These are phyloP conservation scores for Guillardia theta DNA, from an alignment of 78 protist genomes.

Conservation along the genomic window DNA sequence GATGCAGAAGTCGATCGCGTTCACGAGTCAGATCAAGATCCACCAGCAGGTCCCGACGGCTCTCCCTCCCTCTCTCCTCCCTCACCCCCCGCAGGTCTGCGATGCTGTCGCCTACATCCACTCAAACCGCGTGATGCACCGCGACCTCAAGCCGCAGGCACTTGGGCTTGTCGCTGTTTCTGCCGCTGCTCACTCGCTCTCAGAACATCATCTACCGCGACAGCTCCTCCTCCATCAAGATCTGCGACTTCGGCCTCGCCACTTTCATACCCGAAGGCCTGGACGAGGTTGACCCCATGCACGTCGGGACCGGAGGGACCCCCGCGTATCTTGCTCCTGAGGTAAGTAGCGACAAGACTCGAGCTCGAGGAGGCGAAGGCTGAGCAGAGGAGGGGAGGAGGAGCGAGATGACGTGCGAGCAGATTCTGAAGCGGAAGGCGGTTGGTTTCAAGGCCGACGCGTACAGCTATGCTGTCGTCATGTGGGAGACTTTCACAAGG, in stretches of 20 bases:
- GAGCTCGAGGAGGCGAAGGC: too few species aligned
- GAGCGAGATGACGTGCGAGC: too few species aligned
- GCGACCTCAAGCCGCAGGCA: constrained; percentile 38
- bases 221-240: neutral
- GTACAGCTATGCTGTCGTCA: neutral
- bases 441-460: neutral
- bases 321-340: neutral
- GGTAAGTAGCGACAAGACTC: neutral
- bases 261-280: neutral
- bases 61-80: too few species aligned
- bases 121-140: neutral
- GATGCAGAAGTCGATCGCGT: neutral
- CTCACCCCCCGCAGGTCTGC: too few species aligned
- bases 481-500: constrained; percentile 24
- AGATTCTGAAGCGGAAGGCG: neutral
- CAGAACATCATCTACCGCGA: constrained; percentile 16
- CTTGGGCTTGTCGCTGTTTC: too few species aligned
- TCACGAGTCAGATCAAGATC: neutral
- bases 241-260: constrained; percentile 34
- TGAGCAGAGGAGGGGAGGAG: too few species aligned
- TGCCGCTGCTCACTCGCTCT: too few species aligned
- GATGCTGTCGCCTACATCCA: neutral
- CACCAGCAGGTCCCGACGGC: too few species aligned
- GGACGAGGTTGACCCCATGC: neutral
- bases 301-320: neutral